Base-by-base conservation (phyloP, 2,329 filamentous ascomycete species). In the Lithohypha guttulata region DNA sequence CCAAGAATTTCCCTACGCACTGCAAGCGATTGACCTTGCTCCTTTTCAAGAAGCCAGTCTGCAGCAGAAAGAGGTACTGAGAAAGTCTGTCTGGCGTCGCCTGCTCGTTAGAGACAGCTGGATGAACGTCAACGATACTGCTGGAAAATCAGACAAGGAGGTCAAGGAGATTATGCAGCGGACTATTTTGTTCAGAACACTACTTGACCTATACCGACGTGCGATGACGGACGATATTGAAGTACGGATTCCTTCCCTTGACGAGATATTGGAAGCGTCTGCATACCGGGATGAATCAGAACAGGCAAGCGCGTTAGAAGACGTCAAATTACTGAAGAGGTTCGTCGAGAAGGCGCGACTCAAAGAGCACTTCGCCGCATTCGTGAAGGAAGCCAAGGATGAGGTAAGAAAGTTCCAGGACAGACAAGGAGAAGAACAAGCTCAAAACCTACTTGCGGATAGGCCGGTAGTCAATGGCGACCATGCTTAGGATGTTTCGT, bases 51-150 rank as follows among this genome's bases (percentile, higher is more conserved):
- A 31, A 8, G 25, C 44, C 17, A 18, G 42, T 9, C 8, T 13
- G 9, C 25, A 33, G 11, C 27, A 44, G 20, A 41, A 46, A 46
- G 70, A 79, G 18, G 62, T 68, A 21, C 55, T 71, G 23, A 62
- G 74, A 35, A 68, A 65, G 44, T 59, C 77, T n/a, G 83, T 96
- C 46, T 98, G 91, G 91, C 81, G 91, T 55, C 77, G 91, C 39
- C 80, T 85, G 45, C 82, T 82, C 53, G 71, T 89, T 49, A 76
- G 79, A 34, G 87, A 95, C 57, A 76, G 95, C 55, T 98, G 91
- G 91, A 66, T 72, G 18, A 68, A 66, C 42, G 73, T 93, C 55
- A 89, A 91, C 54, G 77, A 84, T 49, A 89, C 82, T 1, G 75
- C 79, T 33, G 69, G 80, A 43, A 81, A 83, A 55, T 75, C 77